A percentile compares a stretch with the other conserved stretches of the same genome.
Evolutionary conservation across 495 filamentous ascomycete genomes (phyloP).

Genomic region (Penicillium arizonense): DNA sequence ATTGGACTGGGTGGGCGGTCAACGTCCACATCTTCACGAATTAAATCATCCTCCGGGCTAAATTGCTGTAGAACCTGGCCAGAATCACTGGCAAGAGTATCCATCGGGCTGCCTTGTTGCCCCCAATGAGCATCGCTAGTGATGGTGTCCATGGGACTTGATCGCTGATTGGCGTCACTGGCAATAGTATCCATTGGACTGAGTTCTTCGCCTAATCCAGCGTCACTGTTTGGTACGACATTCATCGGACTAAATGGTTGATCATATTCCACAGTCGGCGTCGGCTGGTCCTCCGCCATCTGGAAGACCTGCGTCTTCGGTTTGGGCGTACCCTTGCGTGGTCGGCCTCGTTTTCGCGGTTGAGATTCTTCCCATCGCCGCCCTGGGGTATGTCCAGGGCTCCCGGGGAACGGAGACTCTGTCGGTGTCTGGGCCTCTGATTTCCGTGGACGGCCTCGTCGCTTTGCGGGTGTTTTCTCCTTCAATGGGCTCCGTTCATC

Average conservation of each 20-base stretch:
- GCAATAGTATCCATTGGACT: conserved; percentile 10
- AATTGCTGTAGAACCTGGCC: conserved; percentile 11
- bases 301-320: conserved; percentile 8
- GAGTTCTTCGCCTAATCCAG: conserved; percentile 15
- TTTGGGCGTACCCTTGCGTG: conserved; percentile 36
- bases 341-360: conserved; percentile 38
- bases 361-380: conserved; percentile 14
- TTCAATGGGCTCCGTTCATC: conserved; percentile 34
- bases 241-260: conserved; percentile 25
- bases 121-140: not conserved
- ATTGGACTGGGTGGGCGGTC: conserved; percentile 25
- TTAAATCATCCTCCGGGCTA: conserved; percentile 24
- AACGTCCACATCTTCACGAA: conserved; percentile 14
- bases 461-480: conserved; percentile 35
- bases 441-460: conserved; percentile 48
- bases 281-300: conserved; percentile 15
- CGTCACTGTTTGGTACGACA: conserved; percentile 12
- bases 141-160: not conserved
- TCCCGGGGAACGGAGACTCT: conserved; percentile 37
- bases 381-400: conserved; percentile 35
- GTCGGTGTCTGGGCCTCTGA: conserved; percentile 27
- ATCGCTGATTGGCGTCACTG: not conserved
- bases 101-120: conserved; percentile 18
- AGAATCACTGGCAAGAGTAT: conserved; percentile 7
- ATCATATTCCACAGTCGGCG: conserved; percentile 9